These are phyloP conservation scores for Paramecium sonneborni DNA, from an alignment of 73 alveolate species.

Conservation along the genomic window DNA sequence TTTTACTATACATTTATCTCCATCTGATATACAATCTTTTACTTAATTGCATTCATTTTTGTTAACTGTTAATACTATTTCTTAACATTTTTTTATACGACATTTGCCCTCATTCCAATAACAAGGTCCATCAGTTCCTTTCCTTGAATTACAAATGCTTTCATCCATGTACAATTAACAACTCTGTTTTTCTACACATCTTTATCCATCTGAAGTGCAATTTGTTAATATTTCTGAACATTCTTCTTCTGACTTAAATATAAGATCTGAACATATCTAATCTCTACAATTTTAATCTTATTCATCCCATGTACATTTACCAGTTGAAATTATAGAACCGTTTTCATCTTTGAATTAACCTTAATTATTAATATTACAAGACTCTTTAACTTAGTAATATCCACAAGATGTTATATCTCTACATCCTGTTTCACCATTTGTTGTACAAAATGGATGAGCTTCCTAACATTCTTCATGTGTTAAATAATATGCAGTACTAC, in stretches of 20 bases:
- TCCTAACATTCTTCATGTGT: not conserved
- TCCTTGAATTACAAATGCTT: not conserved
- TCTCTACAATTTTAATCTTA: not conserved
- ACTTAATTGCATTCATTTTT: not conserved
- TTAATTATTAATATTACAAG: not conserved
- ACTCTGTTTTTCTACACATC: not conserved
- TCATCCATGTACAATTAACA: not conserved
- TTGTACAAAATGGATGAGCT: not conserved
- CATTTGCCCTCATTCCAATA: not conserved
- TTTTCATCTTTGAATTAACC: not conserved
- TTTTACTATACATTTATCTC: not conserved
- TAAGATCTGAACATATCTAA: not conserved
- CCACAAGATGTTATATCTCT: not conserved
- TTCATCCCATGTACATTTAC: slow-evolving; percentile 8
- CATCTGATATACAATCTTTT: slow-evolving; percentile 5
- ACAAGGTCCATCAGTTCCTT: not conserved
- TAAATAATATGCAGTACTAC: not conserved
- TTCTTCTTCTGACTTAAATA: not conserved
- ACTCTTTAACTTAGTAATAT: not conserved
- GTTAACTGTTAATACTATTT: not conserved
- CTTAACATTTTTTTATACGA: not conserved
- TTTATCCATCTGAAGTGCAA: not conserved
- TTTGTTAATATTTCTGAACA: not conserved
- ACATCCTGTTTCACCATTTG: not conserved
- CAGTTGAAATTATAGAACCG: not conserved